Percentiles rank a stretch among this genome's conserved stretches.
Conservation (phyloP, 139 green algal genomes). For the Desmodesmus armatus region DNA sequence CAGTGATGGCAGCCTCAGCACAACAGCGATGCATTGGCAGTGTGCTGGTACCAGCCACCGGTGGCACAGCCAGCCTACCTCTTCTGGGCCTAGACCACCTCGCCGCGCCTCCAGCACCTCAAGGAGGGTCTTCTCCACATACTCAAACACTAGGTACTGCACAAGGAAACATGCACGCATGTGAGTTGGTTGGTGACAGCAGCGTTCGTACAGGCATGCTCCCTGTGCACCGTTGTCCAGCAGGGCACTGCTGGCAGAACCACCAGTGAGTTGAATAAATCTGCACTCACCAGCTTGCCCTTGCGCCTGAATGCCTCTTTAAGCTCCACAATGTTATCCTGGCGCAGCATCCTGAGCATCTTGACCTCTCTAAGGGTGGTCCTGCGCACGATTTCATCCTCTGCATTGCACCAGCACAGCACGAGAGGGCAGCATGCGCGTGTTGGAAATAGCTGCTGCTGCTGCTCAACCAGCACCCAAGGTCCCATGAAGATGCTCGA, state of each 20-base stretch:
- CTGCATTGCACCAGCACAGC: too few species aligned
- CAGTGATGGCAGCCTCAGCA: too few species aligned
- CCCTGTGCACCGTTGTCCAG: neutral
- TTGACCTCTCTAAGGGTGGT: conserved; percentile 91
- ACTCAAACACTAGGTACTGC: conserved; percentile 95
- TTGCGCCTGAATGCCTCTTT: conserved; percentile 90
- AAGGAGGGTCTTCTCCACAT: conserved; percentile 87
- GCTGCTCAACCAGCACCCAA: too few species aligned
- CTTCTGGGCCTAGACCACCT: conserved; percentile 62
- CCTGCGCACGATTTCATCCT: conserved; percentile 86
- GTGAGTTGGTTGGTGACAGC: neutral
- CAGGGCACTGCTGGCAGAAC: neutral
- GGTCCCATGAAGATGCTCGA: too few species aligned
- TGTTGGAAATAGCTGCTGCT: neutral
- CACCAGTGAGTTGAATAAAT: neutral
- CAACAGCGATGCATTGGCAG: conserved; percentile 12
- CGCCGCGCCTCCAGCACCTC: conserved; percentile 81
- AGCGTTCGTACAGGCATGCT: neutral
- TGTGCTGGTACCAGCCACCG: too few species aligned
- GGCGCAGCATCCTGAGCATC: conserved; percentile 80
- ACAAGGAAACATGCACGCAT: neutral
- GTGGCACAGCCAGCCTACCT: conserved; percentile 54
- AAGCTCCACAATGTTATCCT: conserved; percentile 90
- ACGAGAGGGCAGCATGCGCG: neutral
- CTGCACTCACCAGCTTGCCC: conserved; percentile 72